Evolutionary conservation across 345 rosid species (phyloP), one percentile per base, ranked within the genome.

Genomic region (Clausena lansium): DNA sequence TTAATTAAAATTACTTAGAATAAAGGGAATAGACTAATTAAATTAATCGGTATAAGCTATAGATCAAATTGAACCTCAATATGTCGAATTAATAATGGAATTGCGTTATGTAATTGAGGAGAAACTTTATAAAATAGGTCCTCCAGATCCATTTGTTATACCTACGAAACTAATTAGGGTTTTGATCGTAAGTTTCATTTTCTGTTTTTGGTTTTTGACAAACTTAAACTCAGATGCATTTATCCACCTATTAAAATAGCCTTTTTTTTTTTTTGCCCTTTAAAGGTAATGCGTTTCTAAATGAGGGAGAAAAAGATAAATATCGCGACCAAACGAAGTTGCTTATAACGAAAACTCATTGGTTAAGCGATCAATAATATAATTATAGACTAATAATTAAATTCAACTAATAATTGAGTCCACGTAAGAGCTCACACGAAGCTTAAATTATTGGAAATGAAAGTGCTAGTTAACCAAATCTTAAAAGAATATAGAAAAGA

Each of bases 401-500:
- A 30, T 45, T 39, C 41, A 64, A 71, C 61, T 30, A 71, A 63
- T 79, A 66, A 77, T 66, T 74, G 81, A 70, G 24, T 79, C 81
- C 69, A 65, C 71, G 62, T 41, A 76, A 33, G 75, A 73, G 58
- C 38, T 57, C 52, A 36, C n/a, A 36, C 6, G 30, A 78, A 25
- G 19, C 77, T 30, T 52, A 28, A 52, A 73, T 33, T 30, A 78
- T 57, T 79, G 6, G 3, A 24, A 15, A 19, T 9, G 83, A 79
- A 69, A 79, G 83, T 71, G 83, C 70, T 25, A 66, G 20, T 20
- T 74, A 50, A 82, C 81, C 83, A 52, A 79, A 55, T 57, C 9
- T 11, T 45, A 4, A 20, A 50, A 13, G 9, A 30, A 67, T 25
- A 10, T 27, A 9, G 9, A 7, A 17, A 14, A 19, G 41, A 67